Evolutionary conservation across 768 basidiomycete species (phyloP).

Genomic region (Solioccasus polychromus): DNA sequence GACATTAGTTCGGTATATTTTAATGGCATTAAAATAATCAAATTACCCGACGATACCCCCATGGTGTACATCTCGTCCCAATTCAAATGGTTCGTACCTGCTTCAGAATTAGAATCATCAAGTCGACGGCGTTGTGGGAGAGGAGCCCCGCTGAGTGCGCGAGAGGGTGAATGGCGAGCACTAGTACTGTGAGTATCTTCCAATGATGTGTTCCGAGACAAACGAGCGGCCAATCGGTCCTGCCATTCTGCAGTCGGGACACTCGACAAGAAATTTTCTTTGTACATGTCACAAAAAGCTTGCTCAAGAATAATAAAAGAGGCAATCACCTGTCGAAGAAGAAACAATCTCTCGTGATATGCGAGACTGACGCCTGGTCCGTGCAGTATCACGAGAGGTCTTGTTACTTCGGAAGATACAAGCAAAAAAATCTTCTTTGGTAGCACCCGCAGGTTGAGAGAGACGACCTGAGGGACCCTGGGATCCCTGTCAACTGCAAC

Average conservation of each 20-base stretch:
- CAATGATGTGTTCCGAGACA: slow-evolving; percentile 37
- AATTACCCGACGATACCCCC: slow-evolving; percentile 37
- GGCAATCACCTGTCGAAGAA: slow-evolving; percentile 50
- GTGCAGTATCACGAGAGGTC: slow-evolving; percentile 50
- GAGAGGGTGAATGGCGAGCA: slow-evolving; percentile 17
- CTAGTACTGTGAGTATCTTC: slow-evolving; percentile 9
- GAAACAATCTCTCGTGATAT: slow-evolving; percentile 80
- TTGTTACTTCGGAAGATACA: slow-evolving; percentile 65
- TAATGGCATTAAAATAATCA: neutral
- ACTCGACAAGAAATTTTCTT: slow-evolving; percentile 58
- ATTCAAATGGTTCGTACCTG: slow-evolving; percentile 33
- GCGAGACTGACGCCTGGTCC: slow-evolving; percentile 70
- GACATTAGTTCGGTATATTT: slow-evolving; percentile 18
- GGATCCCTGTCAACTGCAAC: slow-evolving; percentile 6
- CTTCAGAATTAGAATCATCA: slow-evolving; percentile 18
- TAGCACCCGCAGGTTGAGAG: slow-evolving; percentile 56
- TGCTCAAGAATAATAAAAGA: neutral
- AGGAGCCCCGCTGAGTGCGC: slow-evolving; percentile 34
- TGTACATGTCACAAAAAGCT: slow-evolving; percentile 1
- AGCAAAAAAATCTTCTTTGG: slow-evolving; percentile 77
- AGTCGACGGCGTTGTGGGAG: slow-evolving; percentile 48
- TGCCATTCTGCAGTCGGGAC: slow-evolving; percentile 78
- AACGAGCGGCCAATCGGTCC: slow-evolving; percentile 59
- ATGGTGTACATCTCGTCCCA: slow-evolving; percentile 64
- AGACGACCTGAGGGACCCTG: slow-evolving; percentile 71